Evolutionary conservation across 2,329 filamentous ascomycete species (phyloP).

Genomic region (Mycosphaerelloides madeirae): DNA sequence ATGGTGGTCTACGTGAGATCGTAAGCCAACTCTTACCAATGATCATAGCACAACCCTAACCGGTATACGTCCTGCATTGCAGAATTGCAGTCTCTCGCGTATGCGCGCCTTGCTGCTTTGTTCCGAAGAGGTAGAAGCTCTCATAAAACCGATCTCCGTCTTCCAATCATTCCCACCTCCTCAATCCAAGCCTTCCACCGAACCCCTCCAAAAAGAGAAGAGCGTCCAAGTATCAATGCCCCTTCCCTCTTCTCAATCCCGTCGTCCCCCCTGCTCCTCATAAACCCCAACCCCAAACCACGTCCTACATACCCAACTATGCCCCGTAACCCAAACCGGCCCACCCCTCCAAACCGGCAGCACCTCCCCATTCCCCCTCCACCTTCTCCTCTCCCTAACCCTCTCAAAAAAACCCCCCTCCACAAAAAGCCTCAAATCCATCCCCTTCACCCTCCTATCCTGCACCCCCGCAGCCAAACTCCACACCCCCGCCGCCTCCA

Average conservation of each 20-base stretch:
- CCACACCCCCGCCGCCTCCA: conserved; percentile 34
- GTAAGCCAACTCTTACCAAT: no score
- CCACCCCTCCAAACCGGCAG: conserved; percentile 35
- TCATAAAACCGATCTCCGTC: no score
- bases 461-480: conserved; percentile 29
- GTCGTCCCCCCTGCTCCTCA: no score
- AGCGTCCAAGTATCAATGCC: no score
- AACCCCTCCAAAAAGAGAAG: no score
- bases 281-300: conserved; percentile 3
- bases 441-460: conserved; percentile 27
- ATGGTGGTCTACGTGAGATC: no score
- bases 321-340: conserved; percentile 30
- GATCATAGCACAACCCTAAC: no score
- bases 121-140: no score
- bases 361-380: conserved; percentile 26
- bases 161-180: no score
- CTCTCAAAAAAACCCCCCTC: conserved; percentile 24
- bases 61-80: no score
- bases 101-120: no score
- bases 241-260: background rate
- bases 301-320: conserved; percentile 32
- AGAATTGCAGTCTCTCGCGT: no score
- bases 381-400: conserved; percentile 23
- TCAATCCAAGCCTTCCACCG: background rate
- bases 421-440: conserved; percentile 32